Evolutionary conservation across 208 protist species (phyloP).

Genomic region (Acanthamoeba healyi): DNA sequence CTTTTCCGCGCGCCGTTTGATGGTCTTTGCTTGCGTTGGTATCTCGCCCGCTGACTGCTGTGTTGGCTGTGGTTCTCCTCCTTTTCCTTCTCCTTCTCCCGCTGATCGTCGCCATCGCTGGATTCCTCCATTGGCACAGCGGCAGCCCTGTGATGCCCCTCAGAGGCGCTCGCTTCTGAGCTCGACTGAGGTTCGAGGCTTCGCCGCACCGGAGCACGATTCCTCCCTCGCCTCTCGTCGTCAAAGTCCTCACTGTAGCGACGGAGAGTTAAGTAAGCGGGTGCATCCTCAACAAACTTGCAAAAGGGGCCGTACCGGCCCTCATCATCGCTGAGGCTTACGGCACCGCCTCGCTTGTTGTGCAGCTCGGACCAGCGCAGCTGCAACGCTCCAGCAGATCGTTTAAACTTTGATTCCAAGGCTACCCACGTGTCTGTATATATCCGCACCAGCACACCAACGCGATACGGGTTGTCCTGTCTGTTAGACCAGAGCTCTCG

Average conservation of each 20-base stretch:
- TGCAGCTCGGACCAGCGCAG: constrained; percentile 45
- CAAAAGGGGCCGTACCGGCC: not conserved
- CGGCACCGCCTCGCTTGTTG: not conserved
- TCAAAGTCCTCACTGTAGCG: not conserved
- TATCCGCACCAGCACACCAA: not conserved
- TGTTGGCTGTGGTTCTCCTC: not conserved
- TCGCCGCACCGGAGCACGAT: too few species aligned
- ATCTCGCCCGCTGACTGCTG: not conserved
- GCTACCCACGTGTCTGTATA: constrained; percentile 3
- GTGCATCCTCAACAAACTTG: not conserved
- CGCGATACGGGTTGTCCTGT: too few species aligned
- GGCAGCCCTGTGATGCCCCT: too few species aligned
- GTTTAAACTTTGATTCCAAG: constrained; percentile 2
- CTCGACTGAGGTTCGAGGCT: too few species aligned
- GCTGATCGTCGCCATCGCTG: not conserved
- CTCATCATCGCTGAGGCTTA: not conserved
- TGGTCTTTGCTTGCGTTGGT: not conserved
- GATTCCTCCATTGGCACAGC: too few species aligned
- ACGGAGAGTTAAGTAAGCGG: too few species aligned
- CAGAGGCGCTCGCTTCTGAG: too few species aligned
- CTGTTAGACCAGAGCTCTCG: too few species aligned
- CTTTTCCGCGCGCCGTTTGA: too few species aligned
- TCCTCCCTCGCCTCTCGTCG: not conserved
- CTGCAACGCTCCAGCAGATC: constrained; percentile 17
- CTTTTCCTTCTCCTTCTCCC: not conserved